These are phyloP conservation scores for Claviceps arundinis DNA, from an alignment of 2,329 filamentous ascomycete species.

Conservation along the genomic window DNA sequence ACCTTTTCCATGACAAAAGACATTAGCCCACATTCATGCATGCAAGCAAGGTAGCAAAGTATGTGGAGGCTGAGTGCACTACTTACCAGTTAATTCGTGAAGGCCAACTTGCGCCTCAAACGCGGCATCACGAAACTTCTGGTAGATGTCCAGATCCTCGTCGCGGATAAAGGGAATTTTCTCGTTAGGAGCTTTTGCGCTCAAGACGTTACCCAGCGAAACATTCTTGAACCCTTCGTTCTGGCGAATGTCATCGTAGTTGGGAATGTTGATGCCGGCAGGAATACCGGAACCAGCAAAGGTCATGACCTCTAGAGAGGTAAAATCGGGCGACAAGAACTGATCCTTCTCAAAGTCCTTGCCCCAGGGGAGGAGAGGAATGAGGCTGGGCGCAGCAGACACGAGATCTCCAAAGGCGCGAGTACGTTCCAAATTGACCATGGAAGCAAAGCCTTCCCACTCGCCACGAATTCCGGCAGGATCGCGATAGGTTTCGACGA, in stretches of 20 bases:
- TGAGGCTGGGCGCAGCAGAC: constrained; percentile 64
- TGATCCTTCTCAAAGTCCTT: constrained; percentile 90
- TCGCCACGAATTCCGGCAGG: constrained; percentile 70
- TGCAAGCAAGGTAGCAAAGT: not conserved
- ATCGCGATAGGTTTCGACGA: constrained; percentile 77
- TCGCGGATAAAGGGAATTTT: constrained; percentile 80
- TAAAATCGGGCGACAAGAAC: constrained; percentile 92
- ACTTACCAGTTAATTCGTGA: constrained; percentile 59
- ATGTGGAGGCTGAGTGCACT: not conserved
- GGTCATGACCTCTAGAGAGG: constrained; percentile 78
- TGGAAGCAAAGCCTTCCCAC: constrained; percentile 74
- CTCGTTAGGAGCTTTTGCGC: constrained; percentile 83
- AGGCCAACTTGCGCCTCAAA: constrained; percentile 96
- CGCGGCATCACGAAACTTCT: constrained; percentile 70
- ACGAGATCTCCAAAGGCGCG: constrained; percentile 79
- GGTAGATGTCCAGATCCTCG: constrained; percentile 63
- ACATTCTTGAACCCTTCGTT: constrained; percentile 86
- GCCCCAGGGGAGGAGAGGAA: constrained; percentile 80
- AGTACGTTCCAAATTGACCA: constrained; percentile 85
- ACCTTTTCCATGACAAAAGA: constrained; percentile 25
- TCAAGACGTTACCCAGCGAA: constrained; percentile 83
- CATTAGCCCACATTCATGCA: constrained; percentile 7
- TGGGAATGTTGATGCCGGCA: constrained; percentile 55
- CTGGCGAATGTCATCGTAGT: constrained; percentile 68
- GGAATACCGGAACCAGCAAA: constrained; percentile 56